Base-by-base conservation (phyloP, 2,329 filamentous ascomycete species). In the Claviceps citrina region DNA sequence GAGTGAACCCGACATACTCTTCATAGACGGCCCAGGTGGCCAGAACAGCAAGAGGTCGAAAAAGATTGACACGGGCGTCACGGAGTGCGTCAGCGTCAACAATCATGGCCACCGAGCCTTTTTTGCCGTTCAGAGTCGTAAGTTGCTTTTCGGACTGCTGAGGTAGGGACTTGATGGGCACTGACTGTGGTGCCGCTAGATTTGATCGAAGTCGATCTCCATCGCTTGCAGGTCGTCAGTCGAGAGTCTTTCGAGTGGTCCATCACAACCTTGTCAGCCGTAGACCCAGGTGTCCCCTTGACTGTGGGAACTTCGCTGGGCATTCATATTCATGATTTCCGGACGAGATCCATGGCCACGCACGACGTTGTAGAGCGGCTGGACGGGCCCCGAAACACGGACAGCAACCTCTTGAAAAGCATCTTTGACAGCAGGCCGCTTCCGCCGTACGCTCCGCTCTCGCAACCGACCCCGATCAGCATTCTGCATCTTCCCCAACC, bases 71-170 rank as follows among this genome's bases (percentile, higher is more conserved):
- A 76, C 78, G 1, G 71, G 70, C 18, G 76, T 85, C 0, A 81
- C 84, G 0, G 86, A 94, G 55, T 86, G 82, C 52, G 80, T 94
- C 33, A 86, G 79, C 52, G 71, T 94, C 36, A 79, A 93, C 60
- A 81, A 72, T 50, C 57, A 66, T 33, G 65, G 66, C 27, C 68
- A 77, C 50, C 72, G 71, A 51, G 86, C 79, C 10, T 93, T 84
- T 57, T 79, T 94, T 58, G 84, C 84, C 2, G 76, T 91, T 9
- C 78, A 83, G 41, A 80, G 78, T 52, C 66, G 73, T 76, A 57
- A 60, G 71, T 67, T 35, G 20, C 30, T 8, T 26, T 26, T 4
- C 2, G 22, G 9, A 26, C n/a, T 4, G 8, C 8, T 13, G 15
- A 26, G 22, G 3, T n/a, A 13, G 4, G 3, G 16, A 13, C 8